A percentile compares a stretch with the other conserved stretches of the same genome.
Evolutionary conservation across 1,284 basidiomycete species (phyloP).

Genomic region (Nidula niveotomentosa): DNA sequence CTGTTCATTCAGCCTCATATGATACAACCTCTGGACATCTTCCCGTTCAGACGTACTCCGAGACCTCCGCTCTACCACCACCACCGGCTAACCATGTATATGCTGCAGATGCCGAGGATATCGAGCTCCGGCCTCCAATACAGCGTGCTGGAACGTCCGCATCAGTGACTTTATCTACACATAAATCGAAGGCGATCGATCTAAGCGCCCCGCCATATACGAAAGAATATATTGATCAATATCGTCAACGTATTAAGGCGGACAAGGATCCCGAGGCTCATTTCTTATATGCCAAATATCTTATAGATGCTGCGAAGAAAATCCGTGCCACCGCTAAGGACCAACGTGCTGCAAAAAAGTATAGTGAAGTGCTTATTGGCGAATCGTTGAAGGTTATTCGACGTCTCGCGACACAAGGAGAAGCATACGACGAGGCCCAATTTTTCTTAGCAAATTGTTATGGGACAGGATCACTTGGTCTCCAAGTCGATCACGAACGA

Average conservation of each 20-base stretch:
- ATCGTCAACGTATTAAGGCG: slow-evolving; percentile 94
- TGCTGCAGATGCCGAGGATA: slow-evolving; percentile 39
- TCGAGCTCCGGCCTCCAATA: slow-evolving; percentile 56
- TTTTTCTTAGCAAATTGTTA: slow-evolving; percentile 99
- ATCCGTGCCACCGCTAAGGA: slow-evolving; percentile 74
- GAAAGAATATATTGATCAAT: slow-evolving; percentile 97
- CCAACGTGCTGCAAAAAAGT: slow-evolving; percentile 83
- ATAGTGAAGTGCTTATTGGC: slow-evolving; percentile 84
- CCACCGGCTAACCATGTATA: slow-evolving; percentile 6
- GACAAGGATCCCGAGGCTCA: slow-evolving; percentile 99
- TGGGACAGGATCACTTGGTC: slow-evolving; percentile 91
- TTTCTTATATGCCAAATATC: slow-evolving; percentile 95
- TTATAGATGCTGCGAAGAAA: slow-evolving; percentile 98
- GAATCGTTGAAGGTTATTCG: slow-evolving; percentile 95
- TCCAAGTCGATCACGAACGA: slow-evolving; percentile 96
- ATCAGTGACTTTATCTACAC: slow-evolving; percentile 60
- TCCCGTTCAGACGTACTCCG: too few relatives aligned
- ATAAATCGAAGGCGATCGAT: slow-evolving; percentile 82
- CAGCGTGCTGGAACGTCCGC: slow-evolving; percentile 56
- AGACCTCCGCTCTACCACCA: too few relatives aligned
- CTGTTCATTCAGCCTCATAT: too few relatives aligned
- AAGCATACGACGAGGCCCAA: slow-evolving; percentile 95
- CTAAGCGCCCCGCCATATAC: slow-evolving; percentile 88
- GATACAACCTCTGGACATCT: too few relatives aligned
- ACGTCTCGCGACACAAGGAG: slow-evolving; percentile 86